Evolutionary conservation across 345 rosid genomes (phyloP), one percentile per base, ranked within the genome.

Genomic region (Microcos paniculata): DNA sequence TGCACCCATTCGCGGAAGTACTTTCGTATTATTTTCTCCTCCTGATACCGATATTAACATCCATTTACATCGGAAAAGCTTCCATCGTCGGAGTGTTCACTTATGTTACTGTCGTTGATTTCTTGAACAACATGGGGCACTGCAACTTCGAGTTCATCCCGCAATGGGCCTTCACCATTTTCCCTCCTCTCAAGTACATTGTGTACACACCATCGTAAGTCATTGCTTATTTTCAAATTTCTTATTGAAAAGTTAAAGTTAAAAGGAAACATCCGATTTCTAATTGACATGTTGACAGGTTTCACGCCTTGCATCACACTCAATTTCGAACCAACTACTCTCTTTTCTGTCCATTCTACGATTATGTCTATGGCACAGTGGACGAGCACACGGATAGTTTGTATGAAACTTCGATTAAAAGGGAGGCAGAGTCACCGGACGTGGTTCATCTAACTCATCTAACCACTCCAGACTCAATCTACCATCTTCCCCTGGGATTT

Each of bases 301-400:
- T 79, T 48, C 88, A 82, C 55, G 84, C 89, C 1, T 64, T 85
- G 3, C 91, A 86, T 62, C 91, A 88, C 78, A 86, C 90, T 1
- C 83, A 84, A 62, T 84, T 85, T 33, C 84, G 87, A 49, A 84
- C 84, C n/a, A 88, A 86, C 42, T 88, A 84, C 82, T 42, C 79
- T 1, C 85, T 88, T 3, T 86, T 88, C 77, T 84, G 87, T 88
- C 92, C 92, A 2, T 9, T 88, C 11, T 88, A 88, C 16, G 91
- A 87, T 55, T 82, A 80, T 65, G 51, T 83, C 1, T 85, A 86
- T 3, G 76, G 73, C 48, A 88, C 90, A 0, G 30, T 68, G 70
- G 92, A 88, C 79, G 66, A 43, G 43, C 71, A 76, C 1, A 21
- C 79, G 0, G 84, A 84, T 30, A 8, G 11, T 0, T 8, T 74